Base-by-base conservation (phyloP, 2,329 filamentous ascomycete genomes). In the Parastagonospora nodorum region DNA sequence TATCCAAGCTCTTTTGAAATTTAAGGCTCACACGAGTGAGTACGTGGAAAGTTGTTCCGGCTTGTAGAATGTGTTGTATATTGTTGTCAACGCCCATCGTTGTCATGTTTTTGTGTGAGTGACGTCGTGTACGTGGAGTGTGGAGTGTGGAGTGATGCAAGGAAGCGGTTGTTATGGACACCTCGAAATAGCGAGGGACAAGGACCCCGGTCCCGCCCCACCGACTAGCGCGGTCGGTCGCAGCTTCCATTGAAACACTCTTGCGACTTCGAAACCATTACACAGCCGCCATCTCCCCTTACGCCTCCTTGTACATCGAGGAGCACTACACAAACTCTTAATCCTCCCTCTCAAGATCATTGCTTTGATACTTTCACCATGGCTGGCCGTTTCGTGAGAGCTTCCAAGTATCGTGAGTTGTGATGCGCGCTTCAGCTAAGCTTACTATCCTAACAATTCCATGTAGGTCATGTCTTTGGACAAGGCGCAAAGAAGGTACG, bases 391-490 rank as follows among this genome's bases (percentile, higher is more conserved):
- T 89, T 89, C 74, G 87, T 89, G 70, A 83, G 86, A 77, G 83
- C 86, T 63, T 88, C 86, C 69, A 89, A 89, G 75, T 89, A 88
- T 76, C 84, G 87, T 88, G 75, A 78, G 56, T 60, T 51, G 50
- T 51, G 56, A 53, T 52, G 44, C 57, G 41, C 24, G 48, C 58
- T 42, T 54, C 62, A 61, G 60, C 65, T 59, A 48, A 42, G 60
- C 66, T 66, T 55, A 67, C 54, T 33, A 43, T 39, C 58, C 48
- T 64, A 46, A 66, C 60, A 45, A 45, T 33, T 32, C 30, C 50
- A 61, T 59, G 59, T 76, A 97, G 93, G 93, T 82, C 94, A 99
- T 83, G 89, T 99, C 80, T 99, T 97, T 81, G 94, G 94, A 74
- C 94, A 95, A 79, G 80, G 91, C 57, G 95, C 92, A 62, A 88